A percentile compares a stretch with the other conserved stretches of the same genome.
Evolutionary conservation across 345 rosid species (phyloP).

Genomic region (Mallotus nudiflorus): DNA sequence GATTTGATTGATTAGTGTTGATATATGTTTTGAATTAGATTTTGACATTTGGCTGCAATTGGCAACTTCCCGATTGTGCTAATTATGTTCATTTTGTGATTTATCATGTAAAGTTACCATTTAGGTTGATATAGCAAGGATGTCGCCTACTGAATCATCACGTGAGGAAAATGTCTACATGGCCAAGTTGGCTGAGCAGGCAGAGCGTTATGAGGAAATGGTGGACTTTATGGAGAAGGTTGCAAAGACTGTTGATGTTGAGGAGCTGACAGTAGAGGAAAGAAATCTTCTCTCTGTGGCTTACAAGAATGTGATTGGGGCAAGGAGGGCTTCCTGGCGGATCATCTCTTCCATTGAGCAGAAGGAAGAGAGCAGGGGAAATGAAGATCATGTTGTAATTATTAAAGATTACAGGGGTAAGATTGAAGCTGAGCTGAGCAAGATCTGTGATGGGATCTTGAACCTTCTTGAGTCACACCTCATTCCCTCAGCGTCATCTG

Average conservation of each 20-base stretch:
- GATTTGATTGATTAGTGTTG: not conserved
- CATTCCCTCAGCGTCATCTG: conserved; percentile 72
- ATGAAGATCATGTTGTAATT: conserved; percentile 68
- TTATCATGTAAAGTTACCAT: conserved; percentile 12
- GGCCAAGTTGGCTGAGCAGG: conserved; percentile 98
- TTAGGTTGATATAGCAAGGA: conserved; percentile 38
- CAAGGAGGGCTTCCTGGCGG: conserved; percentile 99
- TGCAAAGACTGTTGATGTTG: conserved; percentile 73
- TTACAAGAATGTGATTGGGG: conserved; percentile 98
- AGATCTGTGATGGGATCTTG: conserved; percentile 88
- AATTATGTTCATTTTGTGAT: conserved; percentile 1
- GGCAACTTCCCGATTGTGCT: not conserved
- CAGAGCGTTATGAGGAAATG: conserved; percentile 98
- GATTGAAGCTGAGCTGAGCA: conserved; percentile 87
- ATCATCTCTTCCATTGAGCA: conserved; percentile 98
- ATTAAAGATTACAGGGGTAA: conserved; percentile 88
- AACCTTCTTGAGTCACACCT: conserved; percentile 85
- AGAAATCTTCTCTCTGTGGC: conserved; percentile 96
- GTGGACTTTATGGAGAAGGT: conserved; percentile 98
- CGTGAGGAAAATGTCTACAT: conserved; percentile 88
- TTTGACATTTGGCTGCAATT: not conserved
- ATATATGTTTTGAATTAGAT: not conserved
- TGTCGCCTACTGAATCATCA: conserved; percentile 66
- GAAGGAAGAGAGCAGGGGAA: conserved; percentile 95
- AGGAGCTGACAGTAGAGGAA: conserved; percentile 93